Evolutionary conservation across 371 early-diverging fungal species (phyloP).

Genomic region (Rhizopus delemar): DNA sequence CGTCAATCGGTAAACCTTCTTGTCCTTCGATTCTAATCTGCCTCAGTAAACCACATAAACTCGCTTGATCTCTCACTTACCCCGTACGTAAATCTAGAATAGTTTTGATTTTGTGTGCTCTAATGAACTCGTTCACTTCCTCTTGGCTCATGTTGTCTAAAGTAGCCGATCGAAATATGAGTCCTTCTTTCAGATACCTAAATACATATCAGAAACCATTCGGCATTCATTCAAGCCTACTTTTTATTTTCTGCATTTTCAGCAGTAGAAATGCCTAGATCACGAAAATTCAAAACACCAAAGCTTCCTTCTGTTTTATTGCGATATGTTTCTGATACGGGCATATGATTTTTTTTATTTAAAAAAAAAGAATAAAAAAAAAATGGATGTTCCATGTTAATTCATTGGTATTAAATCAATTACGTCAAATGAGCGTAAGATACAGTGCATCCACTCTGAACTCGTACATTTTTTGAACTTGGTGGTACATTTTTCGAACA

Average conservation of each 20-base stretch:
- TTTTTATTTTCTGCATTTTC: conserved; percentile 26
- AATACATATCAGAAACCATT: neutral
- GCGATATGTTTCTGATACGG: conserved; percentile 15
- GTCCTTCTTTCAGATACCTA: conserved; percentile 33
- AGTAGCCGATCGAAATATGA: conserved; percentile 34
- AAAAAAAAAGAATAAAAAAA: conserved; percentile 2
- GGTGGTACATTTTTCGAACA: conserved; percentile 14
- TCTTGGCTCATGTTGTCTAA: conserved; percentile 31
- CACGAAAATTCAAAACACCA: conserved; percentile 35
- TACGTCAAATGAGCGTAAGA: no score
- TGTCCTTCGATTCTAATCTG: conserved; percentile 22
- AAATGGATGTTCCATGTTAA: neutral
- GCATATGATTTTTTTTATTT: neutral
- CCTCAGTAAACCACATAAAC: neutral
- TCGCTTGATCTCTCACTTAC: conserved; percentile 2
- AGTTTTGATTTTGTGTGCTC: conserved; percentile 27
- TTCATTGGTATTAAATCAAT: no score
- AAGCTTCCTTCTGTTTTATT: conserved; percentile 25
- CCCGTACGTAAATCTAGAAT: conserved; percentile 23
- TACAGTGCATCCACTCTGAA: conserved; percentile 15
- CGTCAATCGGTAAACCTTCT: conserved; percentile 35
- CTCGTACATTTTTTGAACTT: conserved; percentile 16
- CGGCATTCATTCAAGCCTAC: conserved; percentile 1
- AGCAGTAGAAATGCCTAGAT: conserved; percentile 29
- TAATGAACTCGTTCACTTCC: conserved; percentile 26